Conservation (phyloP, 2,329 filamentous ascomycete species). For the Geosmithia flava region DNA sequence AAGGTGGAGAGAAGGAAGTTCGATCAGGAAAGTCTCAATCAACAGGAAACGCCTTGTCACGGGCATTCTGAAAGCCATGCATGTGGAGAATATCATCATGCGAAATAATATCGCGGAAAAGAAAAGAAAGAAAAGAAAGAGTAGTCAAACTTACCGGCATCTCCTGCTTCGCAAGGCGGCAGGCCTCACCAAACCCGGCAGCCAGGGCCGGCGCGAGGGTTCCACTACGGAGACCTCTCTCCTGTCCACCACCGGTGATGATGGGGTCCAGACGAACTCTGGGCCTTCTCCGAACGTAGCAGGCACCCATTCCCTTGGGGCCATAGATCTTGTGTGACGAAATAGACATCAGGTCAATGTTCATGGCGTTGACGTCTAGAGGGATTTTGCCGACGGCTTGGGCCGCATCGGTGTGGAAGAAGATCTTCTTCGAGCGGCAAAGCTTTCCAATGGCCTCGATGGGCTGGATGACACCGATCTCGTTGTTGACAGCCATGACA, state of each 20-base stretch:
- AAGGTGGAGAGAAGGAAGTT: neutral
- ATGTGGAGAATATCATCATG: conserved; percentile 77
- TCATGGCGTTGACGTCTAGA: conserved; percentile 93
- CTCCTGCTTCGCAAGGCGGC: conserved; percentile 80
- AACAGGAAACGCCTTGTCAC: conserved; percentile 47
- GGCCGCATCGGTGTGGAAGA: conserved; percentile 94
- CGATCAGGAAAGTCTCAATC: conserved; percentile 55
- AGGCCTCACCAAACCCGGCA: conserved; percentile 92
- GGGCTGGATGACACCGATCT: conserved; percentile 98
- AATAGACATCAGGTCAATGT: conserved; percentile 97
- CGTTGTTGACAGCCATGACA: conserved; percentile 98
- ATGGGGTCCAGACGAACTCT: conserved; percentile 91
- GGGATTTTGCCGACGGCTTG: conserved; percentile 99
- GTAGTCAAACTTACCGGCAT: conserved; percentile 58
- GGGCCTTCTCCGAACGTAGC: conserved; percentile 84
- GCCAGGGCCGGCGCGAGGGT: conserved; percentile 81
- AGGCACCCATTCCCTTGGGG: conserved; percentile 92
- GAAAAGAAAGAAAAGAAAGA: conserved; percentile 8
- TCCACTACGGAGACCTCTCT: conserved; percentile 86
- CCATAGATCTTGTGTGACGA: conserved; percentile 98
- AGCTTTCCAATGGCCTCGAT: conserved; percentile 86
- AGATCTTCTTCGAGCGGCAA: conserved; percentile 83
- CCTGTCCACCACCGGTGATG: conserved; percentile 92
- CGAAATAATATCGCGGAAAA: conserved; percentile 5
- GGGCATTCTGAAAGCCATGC: conserved; percentile 81